phyloP scores from a whole-genome alignment of 2,329 filamentous ascomycete genomes.

The Trichophyton simii region DNA sequence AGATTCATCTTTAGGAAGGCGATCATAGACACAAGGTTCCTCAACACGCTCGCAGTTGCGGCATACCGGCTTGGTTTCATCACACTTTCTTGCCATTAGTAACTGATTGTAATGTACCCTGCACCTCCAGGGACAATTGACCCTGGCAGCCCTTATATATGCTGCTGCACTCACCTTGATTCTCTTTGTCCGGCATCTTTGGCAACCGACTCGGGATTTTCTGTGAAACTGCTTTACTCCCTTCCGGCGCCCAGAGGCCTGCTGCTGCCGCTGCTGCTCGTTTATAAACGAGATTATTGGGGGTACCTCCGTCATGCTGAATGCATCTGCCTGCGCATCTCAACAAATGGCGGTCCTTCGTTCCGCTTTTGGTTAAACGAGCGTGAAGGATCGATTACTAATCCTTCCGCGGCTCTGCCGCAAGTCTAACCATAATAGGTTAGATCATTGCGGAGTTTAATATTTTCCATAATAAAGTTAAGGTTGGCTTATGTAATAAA shows the following conservation, averaged over 20 bases:
- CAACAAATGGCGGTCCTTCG: neutral
- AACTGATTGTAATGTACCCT: neutral
- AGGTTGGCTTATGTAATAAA: no score
- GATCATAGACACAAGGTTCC: constrained; percentile 1
- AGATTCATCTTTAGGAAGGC: neutral
- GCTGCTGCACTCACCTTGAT: neutral
- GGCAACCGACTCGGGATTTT: constrained; percentile 1
- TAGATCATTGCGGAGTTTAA: no score
- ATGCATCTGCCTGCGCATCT: neutral
- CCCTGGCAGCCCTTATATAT: no score
- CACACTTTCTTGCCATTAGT: neutral
- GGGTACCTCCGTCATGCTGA: neutral
- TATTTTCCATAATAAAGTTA: no score
- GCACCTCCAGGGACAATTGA: neutral
- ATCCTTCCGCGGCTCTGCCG: no score
- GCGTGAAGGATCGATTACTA: neutral
- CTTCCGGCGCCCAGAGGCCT: neutral
- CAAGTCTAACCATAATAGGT: no score
- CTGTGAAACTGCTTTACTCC: constrained; percentile 1
- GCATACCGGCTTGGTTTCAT: constrained; percentile 3
- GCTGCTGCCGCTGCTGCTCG: neutral
- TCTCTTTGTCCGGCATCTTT: constrained; percentile 1
- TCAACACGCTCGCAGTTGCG: neutral
- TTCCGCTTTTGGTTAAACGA: neutral
- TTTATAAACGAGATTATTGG: neutral